Evolutionary conservation across 495 filamentous ascomycete species (phyloP).

Genomic region (Viridothelium virens): DNA sequence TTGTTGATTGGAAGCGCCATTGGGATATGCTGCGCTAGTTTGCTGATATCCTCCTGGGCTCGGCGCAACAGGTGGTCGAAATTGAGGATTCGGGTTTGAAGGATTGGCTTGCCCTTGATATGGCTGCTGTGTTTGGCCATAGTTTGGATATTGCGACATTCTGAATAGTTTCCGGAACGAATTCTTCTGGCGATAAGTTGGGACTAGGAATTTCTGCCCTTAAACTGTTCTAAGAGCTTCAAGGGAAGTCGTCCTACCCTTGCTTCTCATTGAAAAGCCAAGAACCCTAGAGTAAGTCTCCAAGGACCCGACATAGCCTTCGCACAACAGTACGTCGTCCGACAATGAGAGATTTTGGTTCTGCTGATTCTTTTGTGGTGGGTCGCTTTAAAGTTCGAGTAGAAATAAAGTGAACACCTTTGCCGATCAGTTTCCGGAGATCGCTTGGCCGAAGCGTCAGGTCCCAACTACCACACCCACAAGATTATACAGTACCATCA

Average conservation of each 20-base stretch:
- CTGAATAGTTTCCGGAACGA: constrained; percentile 29
- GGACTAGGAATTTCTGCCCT: neutral
- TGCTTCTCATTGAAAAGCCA: neutral
- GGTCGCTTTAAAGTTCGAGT: neutral
- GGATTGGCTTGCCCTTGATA: constrained; percentile 4
- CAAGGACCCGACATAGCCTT: constrained; percentile 2
- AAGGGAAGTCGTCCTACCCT: neutral
- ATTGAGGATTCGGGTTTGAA: constrained; percentile 38
- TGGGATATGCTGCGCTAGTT: constrained; percentile 43
- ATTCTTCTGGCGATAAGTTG: neutral
- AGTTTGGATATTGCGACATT: constrained; percentile 62
- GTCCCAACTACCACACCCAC: neutral
- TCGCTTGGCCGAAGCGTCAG: neutral
- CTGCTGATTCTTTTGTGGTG: neutral
- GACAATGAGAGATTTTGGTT: neutral
- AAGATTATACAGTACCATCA: neutral
- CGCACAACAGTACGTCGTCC: neutral
- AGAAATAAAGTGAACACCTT: constrained; percentile 8
- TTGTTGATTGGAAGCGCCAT: constrained; percentile 34
- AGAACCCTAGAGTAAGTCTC: neutral
- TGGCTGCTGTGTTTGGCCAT: constrained; percentile 46
- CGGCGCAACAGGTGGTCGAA: constrained; percentile 44
- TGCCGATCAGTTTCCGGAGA: constrained; percentile 1
- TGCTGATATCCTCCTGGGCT: constrained; percentile 56
- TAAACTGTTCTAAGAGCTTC: neutral